Evolutionary conservation across 805 yeast species (phyloP).

Genomic region (Ogataea corticis): DNA sequence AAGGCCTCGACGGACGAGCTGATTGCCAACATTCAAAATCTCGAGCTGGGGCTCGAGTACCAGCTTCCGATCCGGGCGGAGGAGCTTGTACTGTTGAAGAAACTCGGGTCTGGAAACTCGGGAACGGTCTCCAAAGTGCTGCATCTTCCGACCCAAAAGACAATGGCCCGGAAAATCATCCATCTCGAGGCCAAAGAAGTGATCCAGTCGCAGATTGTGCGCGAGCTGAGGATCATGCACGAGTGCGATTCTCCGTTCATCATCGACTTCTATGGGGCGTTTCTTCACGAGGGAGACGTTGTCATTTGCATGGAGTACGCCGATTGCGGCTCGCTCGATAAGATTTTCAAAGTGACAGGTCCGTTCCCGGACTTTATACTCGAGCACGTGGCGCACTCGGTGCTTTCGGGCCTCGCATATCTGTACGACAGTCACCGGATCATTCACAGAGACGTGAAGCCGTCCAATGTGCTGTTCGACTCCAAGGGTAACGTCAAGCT

Average conservation of each 20-base stretch:
- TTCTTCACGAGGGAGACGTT: constrained; percentile 70
- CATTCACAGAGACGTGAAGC: constrained; percentile 95
- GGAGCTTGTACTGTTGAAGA: constrained; percentile 73
- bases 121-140: constrained; percentile 89
- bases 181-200: constrained; percentile 80
- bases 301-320: constrained; percentile 94
- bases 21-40: constrained; percentile 45
- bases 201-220: constrained; percentile 77
- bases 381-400: constrained; percentile 71
- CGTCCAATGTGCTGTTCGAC: constrained; percentile 87
- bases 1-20: constrained; percentile 37
- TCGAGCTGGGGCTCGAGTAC: constrained; percentile 56
- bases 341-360: constrained; percentile 61
- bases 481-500: constrained; percentile 85
- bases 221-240: constrained; percentile 88
- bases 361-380: constrained; percentile 68
- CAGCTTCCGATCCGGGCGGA: constrained; percentile 53
- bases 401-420: constrained; percentile 78
- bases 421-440: constrained; percentile 82
- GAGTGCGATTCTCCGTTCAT: constrained; percentile 84
- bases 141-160: constrained; percentile 83
- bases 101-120: constrained; percentile 90
- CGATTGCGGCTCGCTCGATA: constrained; percentile 91
- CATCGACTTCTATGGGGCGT: constrained; percentile 90
- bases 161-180: constrained; percentile 88